phyloP scores from a whole-genome alignment of 768 basidiomycete genomes.

The Tylopilus balloui region DNA sequence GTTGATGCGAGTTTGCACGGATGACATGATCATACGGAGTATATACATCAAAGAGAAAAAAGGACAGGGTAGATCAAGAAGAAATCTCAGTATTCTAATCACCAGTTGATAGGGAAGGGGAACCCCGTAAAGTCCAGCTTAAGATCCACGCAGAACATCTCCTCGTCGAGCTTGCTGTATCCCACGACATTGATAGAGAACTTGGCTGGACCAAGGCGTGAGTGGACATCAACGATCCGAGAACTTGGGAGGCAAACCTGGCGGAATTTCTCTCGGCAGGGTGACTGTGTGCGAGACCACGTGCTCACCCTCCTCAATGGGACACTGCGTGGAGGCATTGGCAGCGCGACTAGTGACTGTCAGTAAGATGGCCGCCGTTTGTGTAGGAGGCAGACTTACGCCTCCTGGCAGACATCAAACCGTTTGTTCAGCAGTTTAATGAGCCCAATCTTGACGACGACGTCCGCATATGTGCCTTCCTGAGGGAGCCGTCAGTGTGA shows the following conservation, averaged over 20 bases:
- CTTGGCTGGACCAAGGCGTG: constrained; percentile 55
- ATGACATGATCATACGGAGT: not conserved
- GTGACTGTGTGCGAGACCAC: constrained; percentile 76
- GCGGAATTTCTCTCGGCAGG: constrained; percentile 89
- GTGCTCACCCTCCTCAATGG: constrained; percentile 69
- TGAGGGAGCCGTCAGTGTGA: constrained; percentile 31
- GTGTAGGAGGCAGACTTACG: constrained; percentile 52
- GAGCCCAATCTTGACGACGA: constrained; percentile 88
- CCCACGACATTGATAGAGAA: constrained; percentile 69
- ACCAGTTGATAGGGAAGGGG: constrained; percentile 28
- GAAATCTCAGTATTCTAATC: constrained; percentile 10
- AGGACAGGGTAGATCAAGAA: not conserved
- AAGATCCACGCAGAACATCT: constrained; percentile 77
- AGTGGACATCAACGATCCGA: not conserved
- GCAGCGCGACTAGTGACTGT: constrained; percentile 54
- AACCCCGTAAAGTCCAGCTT: constrained; percentile 67
- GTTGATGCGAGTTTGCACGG: not conserved
- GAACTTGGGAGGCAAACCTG: constrained; percentile 40
- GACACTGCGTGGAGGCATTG: constrained; percentile 78
- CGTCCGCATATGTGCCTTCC: constrained; percentile 91
- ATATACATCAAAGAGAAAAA: constrained; percentile 9
- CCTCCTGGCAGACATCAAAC: constrained; percentile 92
- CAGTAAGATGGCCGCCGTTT: not conserved
- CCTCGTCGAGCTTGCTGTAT: constrained; percentile 66
- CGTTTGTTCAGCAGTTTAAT: constrained; percentile 80